Evolutionary conservation across 768 basidiomycete species (phyloP).

Genomic region (Leucosporidium creatinivorum): DNA sequence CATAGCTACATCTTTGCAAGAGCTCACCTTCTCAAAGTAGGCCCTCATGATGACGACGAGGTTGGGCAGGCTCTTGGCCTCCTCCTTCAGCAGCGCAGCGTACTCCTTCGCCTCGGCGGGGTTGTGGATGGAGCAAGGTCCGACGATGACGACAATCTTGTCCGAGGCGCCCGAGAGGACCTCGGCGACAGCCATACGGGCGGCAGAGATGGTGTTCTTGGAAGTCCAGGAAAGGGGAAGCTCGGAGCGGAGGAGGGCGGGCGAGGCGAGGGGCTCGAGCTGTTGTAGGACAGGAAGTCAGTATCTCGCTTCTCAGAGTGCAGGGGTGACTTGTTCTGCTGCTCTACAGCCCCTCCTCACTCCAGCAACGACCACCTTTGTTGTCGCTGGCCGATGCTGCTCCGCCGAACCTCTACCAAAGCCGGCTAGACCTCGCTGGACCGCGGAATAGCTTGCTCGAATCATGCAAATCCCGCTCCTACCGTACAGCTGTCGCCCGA

Average conservation of each 20-base stretch:
- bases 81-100: constrained; percentile 52
- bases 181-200: constrained; percentile 68
- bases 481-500: no score
- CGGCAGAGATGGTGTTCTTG: constrained; percentile 64
- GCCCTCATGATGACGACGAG: constrained; percentile 90
- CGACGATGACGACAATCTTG: constrained; percentile 80
- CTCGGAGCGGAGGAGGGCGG: constrained; percentile 67
- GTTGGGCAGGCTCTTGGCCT: constrained; percentile 55
- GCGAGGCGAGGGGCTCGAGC: constrained; percentile 28
- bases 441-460: no score
- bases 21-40: constrained; percentile 67
- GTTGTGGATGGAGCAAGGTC: constrained; percentile 92
- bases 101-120: constrained; percentile 63
- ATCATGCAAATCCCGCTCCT: no score
- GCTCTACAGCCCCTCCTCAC: background rate
- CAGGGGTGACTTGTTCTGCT: background rate
- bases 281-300: background rate
- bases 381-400: no score
- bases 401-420: no score
- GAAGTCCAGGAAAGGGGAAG: constrained; percentile 61
- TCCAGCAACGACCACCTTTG: background rate
- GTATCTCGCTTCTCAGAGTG: background rate
- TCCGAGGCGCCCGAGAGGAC: constrained; percentile 78
- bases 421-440: no score
- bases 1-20: background rate